Conservation (phyloP, 2,329 filamentous ascomycete genomes). For the Ceratocystis ficicola region DNA sequence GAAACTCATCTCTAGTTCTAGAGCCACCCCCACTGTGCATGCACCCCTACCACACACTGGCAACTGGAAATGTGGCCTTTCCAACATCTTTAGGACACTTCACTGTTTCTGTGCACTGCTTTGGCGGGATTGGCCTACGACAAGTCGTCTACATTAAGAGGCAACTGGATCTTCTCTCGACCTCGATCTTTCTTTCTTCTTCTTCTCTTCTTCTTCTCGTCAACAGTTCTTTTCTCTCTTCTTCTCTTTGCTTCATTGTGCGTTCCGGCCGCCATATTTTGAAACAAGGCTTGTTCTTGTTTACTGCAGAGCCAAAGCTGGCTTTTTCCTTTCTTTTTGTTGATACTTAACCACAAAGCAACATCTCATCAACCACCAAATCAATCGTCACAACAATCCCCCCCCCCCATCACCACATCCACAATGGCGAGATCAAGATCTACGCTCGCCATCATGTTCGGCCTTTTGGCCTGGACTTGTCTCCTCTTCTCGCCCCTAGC, state of each 20-base stretch:
- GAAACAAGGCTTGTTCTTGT: not conserved
- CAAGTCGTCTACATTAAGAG: constrained; percentile 1
- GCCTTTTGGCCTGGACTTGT: constrained; percentile 81
- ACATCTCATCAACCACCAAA: not conserved
- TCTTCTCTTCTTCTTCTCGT: constrained; percentile 23
- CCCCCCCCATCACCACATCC: constrained; percentile 25
- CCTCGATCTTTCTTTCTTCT: constrained; percentile 1
- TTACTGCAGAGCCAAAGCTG: constrained; percentile 23
- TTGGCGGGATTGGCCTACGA: constrained; percentile 23
- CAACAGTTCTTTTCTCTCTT: constrained; percentile 24
- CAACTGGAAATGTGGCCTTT: constrained; percentile 40
- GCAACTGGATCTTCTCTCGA: constrained; percentile 2
- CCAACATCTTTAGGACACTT: constrained; percentile 21
- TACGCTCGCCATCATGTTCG: constrained; percentile 67
- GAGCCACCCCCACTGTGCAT: constrained; percentile 5
- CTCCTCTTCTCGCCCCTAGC: constrained; percentile 80
- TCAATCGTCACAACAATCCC: constrained; percentile 9
- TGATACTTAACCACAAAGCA: constrained; percentile 16
- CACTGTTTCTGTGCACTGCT: constrained; percentile 29
- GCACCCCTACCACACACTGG: constrained; percentile 10
- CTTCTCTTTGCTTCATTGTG: constrained; percentile 22
- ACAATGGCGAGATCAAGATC: constrained; percentile 48
- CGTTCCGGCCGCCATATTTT: constrained; percentile 17
- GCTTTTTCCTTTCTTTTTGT: constrained; percentile 21
- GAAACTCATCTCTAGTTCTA: not conserved